A percentile compares a stretch with the other conserved stretches of the same genome.
These are phyloP conservation scores for Arthrobotrys musiformis DNA, from an alignment of 2,329 filamentous ascomycete species.

Conservation along the genomic window DNA sequence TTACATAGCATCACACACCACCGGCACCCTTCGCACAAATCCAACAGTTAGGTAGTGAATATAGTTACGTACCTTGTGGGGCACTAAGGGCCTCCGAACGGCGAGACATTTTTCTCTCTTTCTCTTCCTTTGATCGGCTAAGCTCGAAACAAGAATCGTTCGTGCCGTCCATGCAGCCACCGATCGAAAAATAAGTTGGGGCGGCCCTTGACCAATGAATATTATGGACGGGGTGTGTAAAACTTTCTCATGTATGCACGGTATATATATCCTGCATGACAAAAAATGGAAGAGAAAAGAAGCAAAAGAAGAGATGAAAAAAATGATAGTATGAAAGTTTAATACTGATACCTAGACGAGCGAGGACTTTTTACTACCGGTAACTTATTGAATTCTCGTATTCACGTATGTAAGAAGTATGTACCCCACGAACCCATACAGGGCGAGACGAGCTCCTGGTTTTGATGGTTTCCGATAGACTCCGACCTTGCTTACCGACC, in stretches of 20 bases:
- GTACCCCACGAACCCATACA: constrained; percentile 1
- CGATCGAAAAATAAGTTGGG: not conserved
- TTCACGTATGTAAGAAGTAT: not conserved
- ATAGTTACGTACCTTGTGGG: not conserved
- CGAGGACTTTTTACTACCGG: not conserved
- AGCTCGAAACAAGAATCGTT: not conserved
- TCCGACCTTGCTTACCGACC: not conserved
- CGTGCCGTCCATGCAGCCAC: not conserved
- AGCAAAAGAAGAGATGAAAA: not conserved
- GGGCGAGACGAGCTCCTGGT: not conserved
- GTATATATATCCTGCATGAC: not conserved
- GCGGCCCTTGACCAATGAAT: too few species aligned
- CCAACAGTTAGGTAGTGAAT: not conserved
- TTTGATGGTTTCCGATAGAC: not conserved
- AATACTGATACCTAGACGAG: not conserved
- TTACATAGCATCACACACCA: constrained; percentile 3
- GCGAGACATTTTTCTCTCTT: constrained; percentile 41
- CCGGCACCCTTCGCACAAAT: not conserved
- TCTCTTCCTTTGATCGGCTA: constrained; percentile 13
- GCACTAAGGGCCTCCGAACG: constrained; percentile 30
- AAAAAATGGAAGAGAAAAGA: not conserved
- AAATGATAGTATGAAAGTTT: not conserved
- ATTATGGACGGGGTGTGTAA: too few species aligned
- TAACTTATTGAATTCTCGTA: not conserved
- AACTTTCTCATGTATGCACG: constrained; percentile 38